These are phyloP conservation scores for Alliaria petiolata DNA, from an alignment of 345 rosid species.

Conservation along the genomic window DNA sequence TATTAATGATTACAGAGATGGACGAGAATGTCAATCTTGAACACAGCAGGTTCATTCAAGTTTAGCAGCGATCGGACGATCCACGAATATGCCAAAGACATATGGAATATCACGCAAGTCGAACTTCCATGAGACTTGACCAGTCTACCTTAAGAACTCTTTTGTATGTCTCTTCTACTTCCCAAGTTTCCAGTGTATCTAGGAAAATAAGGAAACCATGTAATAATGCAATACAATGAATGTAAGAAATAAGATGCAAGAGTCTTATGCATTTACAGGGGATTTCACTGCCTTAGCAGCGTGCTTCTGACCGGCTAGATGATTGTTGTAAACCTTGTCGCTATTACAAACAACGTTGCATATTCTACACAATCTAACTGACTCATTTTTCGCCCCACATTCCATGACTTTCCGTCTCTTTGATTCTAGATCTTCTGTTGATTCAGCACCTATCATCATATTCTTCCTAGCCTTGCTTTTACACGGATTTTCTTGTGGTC, in stretches of 20 bases:
- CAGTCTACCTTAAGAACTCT: neutral
- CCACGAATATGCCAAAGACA: constrained; percentile 68
- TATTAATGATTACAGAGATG: constrained; percentile 49
- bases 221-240: neutral
- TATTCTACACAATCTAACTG: constrained; percentile 40
- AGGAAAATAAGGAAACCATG: constrained; percentile 28
- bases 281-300: constrained; percentile 25
- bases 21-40: constrained; percentile 82
- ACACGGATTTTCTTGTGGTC: constrained; percentile 33
- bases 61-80: constrained; percentile 92
- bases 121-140: constrained; percentile 48
- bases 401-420: constrained; percentile 40
- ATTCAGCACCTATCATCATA: constrained; percentile 32
- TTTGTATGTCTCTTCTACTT: neutral
- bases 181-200: neutral
- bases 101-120: constrained; percentile 64
- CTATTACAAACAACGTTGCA: constrained; percentile 55
- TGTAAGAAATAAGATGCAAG: constrained; percentile 5
- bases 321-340: constrained; percentile 36
- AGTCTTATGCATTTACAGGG: neutral
- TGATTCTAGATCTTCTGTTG: constrained; percentile 32
- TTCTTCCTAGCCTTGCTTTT: constrained; percentile 27
- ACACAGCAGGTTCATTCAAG: constrained; percentile 72
- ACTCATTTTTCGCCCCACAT: constrained; percentile 42
- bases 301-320: constrained; percentile 46